Evolutionary conservation across 2,329 filamentous ascomycete genomes (phyloP).

Genomic region (Nemania bipapillata): DNA sequence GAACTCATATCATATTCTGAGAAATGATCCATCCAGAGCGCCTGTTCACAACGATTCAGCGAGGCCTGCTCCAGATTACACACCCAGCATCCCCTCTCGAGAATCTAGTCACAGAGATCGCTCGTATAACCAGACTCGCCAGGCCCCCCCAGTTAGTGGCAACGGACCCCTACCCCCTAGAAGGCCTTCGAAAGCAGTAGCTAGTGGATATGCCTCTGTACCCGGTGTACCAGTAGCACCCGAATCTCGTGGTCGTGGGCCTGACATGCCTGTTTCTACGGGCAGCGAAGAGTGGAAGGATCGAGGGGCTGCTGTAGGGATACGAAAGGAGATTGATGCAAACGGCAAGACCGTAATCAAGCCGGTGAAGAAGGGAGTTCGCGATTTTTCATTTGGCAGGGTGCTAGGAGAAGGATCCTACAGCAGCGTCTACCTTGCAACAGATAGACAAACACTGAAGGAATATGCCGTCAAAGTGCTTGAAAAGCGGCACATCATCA

Average conservation of each 20-base stretch:
- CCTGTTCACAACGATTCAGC: slow-evolving; percentile 70
- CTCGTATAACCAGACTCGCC: slow-evolving; percentile 71
- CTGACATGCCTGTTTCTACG: slow-evolving; percentile 58
- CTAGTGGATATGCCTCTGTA: slow-evolving; percentile 63
- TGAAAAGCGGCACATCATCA: slow-evolving; percentile 98
- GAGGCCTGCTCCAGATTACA: slow-evolving; percentile 68
- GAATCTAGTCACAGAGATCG: slow-evolving; percentile 76
- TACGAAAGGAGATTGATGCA: slow-evolving; percentile 84
- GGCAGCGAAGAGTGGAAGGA: slow-evolving; percentile 97
- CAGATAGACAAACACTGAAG: slow-evolving; percentile 90
- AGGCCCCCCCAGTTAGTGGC: slow-evolving; percentile 60
- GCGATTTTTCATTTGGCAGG: slow-evolving; percentile 93
- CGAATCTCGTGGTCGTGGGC: slow-evolving; percentile 48
- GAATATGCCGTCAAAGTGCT: slow-evolving; percentile 98
- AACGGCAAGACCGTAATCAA: slow-evolving; percentile 83
- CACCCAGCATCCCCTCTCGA: slow-evolving; percentile 70
- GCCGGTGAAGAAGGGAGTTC: slow-evolving; percentile 94
- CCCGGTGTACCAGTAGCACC: slow-evolving; percentile 56
- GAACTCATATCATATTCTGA: slow-evolving; percentile 57
- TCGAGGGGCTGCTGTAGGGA: slow-evolving; percentile 84
- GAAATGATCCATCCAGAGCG: slow-evolving; percentile 68
- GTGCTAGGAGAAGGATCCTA: slow-evolving; percentile 96
- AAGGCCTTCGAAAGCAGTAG: slow-evolving; percentile 78
- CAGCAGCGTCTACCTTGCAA: slow-evolving; percentile 92
- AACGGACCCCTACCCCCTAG: slow-evolving; percentile 77